A percentile compares a stretch with the other conserved stretches of the same genome.
Evolutionary conservation across 225 moss, liverwort and hornwort genomes (phyloP).

Genomic region (Rhytidiadelphus loreus): DNA sequence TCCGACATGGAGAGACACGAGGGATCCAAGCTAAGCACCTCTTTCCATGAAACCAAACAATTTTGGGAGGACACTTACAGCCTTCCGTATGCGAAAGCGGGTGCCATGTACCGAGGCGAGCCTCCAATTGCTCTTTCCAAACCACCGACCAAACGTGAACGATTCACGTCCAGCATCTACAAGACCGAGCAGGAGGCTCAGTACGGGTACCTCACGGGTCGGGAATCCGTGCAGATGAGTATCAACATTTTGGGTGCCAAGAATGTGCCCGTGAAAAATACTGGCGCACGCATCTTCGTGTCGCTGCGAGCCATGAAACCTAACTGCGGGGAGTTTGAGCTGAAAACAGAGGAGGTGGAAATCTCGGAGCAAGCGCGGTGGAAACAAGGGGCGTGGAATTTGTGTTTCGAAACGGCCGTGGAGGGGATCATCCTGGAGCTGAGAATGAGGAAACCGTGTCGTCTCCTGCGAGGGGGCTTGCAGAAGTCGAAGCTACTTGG

Average conservation of each 20-base stretch:
- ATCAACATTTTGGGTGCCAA: slow-evolving; percentile 24
- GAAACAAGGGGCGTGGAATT: slow-evolving; percentile 8
- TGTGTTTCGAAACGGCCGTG: slow-evolving; percentile 15
- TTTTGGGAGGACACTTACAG: slow-evolving; percentile 31
- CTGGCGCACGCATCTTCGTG: slow-evolving; percentile 18
- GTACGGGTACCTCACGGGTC: slow-evolving; percentile 5
- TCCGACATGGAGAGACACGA: slow-evolving; percentile 12
- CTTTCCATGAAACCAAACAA: slow-evolving; percentile 25
- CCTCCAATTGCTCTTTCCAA: not conserved
- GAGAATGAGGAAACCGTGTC: slow-evolving; percentile 8
- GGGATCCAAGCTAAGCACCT: slow-evolving; percentile 21
- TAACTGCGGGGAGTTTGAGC: slow-evolving; percentile 19
- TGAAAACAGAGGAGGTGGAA: slow-evolving; percentile 25
- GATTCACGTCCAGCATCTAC: slow-evolving; percentile 14
- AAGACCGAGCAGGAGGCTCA: slow-evolving; percentile 36
- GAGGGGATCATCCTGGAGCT: slow-evolving; percentile 41
- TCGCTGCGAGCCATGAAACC: slow-evolving; percentile 12
- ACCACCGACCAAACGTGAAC: not conserved
- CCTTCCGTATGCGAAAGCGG: slow-evolving; percentile 31
- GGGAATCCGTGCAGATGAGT: slow-evolving; percentile 19
- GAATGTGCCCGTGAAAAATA: slow-evolving; percentile 12
- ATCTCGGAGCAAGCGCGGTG: slow-evolving; percentile 11
- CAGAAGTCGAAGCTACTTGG: slow-evolving; percentile 30
- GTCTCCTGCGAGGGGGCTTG: not conserved
- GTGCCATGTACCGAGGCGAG: slow-evolving; percentile 33